Conservation (phyloP, 176 grass and related monocot genomes). For the Oropetium thomaeum region DNA sequence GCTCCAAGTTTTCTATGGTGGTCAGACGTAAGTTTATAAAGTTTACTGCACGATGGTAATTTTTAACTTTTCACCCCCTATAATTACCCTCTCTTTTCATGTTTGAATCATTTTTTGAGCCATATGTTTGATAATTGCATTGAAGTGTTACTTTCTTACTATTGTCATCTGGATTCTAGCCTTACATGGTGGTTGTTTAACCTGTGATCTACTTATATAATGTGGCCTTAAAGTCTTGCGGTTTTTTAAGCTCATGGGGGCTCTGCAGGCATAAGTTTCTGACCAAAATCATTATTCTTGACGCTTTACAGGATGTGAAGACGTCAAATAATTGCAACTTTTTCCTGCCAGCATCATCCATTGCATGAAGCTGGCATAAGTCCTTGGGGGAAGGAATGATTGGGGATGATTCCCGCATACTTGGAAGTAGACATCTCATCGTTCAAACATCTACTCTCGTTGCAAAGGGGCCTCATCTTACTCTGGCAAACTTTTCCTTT, state of each 20-base stretch:
- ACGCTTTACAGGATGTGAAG: constrained; percentile 42
- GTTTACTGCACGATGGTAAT: not conserved
- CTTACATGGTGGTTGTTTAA: not conserved
- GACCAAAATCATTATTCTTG: constrained; percentile 11
- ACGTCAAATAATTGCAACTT: constrained; percentile 11
- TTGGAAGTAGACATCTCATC: constrained; percentile 34
- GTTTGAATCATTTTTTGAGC: not conserved
- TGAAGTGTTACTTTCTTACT: constrained; percentile 4
- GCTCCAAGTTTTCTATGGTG: not conserved
- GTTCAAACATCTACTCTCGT: constrained; percentile 23
- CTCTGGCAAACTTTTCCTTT: constrained; percentile 31
- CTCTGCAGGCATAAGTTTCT: constrained; percentile 26
- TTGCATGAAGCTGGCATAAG: constrained; percentile 20
- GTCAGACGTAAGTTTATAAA: not conserved
- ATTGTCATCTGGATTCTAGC: not conserved
- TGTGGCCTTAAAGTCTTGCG: not conserved
- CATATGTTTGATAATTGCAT: too few species aligned
- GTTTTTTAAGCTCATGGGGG: not conserved
- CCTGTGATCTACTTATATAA: constrained; percentile 12
- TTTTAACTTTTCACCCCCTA: not conserved
- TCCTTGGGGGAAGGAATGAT: constrained; percentile 29
- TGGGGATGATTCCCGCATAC: constrained; percentile 7
- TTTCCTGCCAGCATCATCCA: constrained; percentile 20
- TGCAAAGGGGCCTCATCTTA: not conserved
- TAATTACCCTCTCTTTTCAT: not conserved